These are phyloP conservation scores for Croton setiger DNA, from an alignment of 441 rosid species.

Conservation along the genomic window DNA sequence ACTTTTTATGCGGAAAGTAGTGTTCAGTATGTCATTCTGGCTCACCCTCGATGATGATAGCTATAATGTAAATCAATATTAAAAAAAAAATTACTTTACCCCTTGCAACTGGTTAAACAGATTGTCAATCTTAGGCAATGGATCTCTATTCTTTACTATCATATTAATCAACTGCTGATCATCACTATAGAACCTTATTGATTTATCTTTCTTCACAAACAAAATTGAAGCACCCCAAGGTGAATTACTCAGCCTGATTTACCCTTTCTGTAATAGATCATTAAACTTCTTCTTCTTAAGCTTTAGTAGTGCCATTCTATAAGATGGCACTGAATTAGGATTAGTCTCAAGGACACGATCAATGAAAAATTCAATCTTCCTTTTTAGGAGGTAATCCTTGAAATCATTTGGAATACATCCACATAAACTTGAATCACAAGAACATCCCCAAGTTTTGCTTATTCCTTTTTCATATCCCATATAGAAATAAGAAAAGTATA, in stretches of 20 bases:
- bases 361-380: neutral
- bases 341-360: neutral
- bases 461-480: neutral
- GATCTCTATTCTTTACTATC: neutral
- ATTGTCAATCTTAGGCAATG: neutral
- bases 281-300: too few relatives aligned
- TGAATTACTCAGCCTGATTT: neutral
- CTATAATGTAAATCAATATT: neutral
- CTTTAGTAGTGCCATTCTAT: neutral
- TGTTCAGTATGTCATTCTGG: neutral
- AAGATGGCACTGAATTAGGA: neutral
- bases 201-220: neutral
- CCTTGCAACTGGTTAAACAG: neutral
- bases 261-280: neutral
- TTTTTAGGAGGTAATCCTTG: neutral
- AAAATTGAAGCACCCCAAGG: neutral
- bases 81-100: neutral
- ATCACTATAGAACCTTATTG: too few relatives aligned
- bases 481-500: too few relatives aligned
- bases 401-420: neutral
- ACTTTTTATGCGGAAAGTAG: neutral
- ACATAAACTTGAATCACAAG: neutral
- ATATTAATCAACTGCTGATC: neutral
- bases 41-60: too few relatives aligned
- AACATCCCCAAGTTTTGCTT: neutral